Evolutionary conservation across 768 basidiomycete species (phyloP), one percentile per base, ranked within the genome.

Genomic region (Tricholoma saponaceum): DNA sequence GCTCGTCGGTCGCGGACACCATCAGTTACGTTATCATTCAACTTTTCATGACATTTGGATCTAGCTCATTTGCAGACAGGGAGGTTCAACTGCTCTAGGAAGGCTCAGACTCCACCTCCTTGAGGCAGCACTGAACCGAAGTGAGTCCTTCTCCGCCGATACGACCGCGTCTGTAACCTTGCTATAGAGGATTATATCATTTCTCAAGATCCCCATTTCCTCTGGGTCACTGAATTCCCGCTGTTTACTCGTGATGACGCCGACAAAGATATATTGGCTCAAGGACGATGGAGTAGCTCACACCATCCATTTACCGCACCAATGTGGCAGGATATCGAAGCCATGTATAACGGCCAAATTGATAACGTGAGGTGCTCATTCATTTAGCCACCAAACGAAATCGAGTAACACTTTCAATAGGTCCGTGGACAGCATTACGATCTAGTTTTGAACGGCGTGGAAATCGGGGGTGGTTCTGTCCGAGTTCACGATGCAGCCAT

Each of bases 301-400:
- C 95, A 98, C 66, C 95, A 98, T 71, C 95, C 95, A 2, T 98
- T 98, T 72, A 98, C 95, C 12, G 95, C 95, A 8, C 95, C 95
- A 20, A 90, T 95, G 85, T 89, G 79, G 79, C 83, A 96, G 70
- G 95, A 98, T 70, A 79, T 96, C 23, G 78, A 84, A 47, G 81
- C 83, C 35, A 77, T 98, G 74, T 87, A 89, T 66, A 75, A 74
- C 41, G 92, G 91, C 35, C 77, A 84, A 63, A 74, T 88, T 49
- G 83, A 85, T 52, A 70, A 76, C 63, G 83, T 84, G 66, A 62
- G 79, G 20, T 50, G n/a, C 16, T 67, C 46, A 39, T 55, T 22
- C 44, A 16, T 58, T 57, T 49, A 30, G 55, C 20, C 32, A 35
- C 32, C 28, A n/a, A 37, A 3, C 32, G 35, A 33, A 20, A 33